Evolutionary conservation across 768 basidiomycete genomes (phyloP).

Genomic region (Tricholoma sp.): DNA sequence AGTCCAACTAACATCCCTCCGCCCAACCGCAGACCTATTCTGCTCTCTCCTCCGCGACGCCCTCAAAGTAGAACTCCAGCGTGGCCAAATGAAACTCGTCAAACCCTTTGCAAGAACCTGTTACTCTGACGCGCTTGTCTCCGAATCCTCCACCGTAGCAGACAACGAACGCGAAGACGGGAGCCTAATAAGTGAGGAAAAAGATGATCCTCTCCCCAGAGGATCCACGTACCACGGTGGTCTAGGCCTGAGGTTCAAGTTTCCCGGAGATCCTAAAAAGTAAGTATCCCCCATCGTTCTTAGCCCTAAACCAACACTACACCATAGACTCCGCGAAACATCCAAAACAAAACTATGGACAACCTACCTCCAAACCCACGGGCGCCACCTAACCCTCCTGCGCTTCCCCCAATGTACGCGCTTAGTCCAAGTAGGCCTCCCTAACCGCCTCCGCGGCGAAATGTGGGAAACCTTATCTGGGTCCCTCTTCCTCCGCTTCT

Average conservation of each 20-base stretch:
- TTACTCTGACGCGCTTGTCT: constrained; percentile 87
- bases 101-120: constrained; percentile 89
- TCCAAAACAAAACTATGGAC: constrained; percentile 97
- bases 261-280: constrained; percentile 92
- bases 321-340: constrained; percentile 73
- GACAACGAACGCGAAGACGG: constrained; percentile 70
- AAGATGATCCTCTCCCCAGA: constrained; percentile 38
- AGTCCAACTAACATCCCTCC: constrained; percentile 88
- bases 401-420: constrained; percentile 96
- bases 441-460: constrained; percentile 90
- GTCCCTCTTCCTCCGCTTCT: constrained; percentile 84
- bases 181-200: constrained; percentile 50
- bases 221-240: constrained; percentile 70
- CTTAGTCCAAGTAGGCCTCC: constrained; percentile 95
- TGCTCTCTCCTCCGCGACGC: constrained; percentile 85
- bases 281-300: constrained; percentile 26
- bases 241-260: constrained; percentile 78
- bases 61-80: constrained; percentile 83
- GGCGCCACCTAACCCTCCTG: constrained; percentile 89
- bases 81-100: constrained; percentile 89
- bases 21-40: constrained; percentile 92
- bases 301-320: not conserved
- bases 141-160: constrained; percentile 47
- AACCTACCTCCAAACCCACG: constrained; percentile 81
- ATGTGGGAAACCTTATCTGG: constrained; percentile 98